Evolutionary conservation across 164 flowering plant species (phyloP).

Genomic region (Sedum album): DNA sequence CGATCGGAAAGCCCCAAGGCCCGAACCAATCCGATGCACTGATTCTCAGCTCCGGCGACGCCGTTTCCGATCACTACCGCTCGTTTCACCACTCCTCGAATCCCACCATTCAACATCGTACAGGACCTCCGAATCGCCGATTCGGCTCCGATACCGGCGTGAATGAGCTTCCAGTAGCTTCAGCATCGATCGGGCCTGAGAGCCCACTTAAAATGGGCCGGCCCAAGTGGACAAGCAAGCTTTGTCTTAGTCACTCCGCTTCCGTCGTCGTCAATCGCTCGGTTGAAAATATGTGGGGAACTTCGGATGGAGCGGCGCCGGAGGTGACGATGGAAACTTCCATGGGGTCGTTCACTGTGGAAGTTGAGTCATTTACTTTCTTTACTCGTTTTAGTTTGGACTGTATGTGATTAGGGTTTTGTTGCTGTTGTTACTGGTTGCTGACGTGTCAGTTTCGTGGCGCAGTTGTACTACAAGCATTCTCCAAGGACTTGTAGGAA

Average conservation of each 20-base stretch:
- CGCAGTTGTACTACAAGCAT: conserved; percentile 80
- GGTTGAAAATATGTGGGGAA: conserved; percentile 48
- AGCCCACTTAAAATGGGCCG: background rate
- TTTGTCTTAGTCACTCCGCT: background rate
- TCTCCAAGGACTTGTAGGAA: conserved; percentile 89
- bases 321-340: conserved; percentile 94
- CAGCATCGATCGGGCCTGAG: background rate
- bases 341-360: conserved; percentile 84
- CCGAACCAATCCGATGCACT: conserved; percentile 76
- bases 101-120: background rate
- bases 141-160: background rate
- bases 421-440: background rate
- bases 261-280: background rate
- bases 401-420: background rate
- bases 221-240: background rate
- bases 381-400: background rate
- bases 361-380: conserved; percentile 28
- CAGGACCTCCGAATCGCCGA: background rate
- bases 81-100: conserved; percentile 38
- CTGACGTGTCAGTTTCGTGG: background rate
- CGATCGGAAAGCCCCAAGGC: conserved; percentile 77
- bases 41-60: conserved; percentile 73
- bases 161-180: background rate
- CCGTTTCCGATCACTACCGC: conserved; percentile 88
- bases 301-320: conserved; percentile 70